Percentiles rank a stretch among this genome's conserved stretches.
phyloP scores from a whole-genome alignment of 75 land plant genomes.

The Chamaecyparis obtusa region DNA sequence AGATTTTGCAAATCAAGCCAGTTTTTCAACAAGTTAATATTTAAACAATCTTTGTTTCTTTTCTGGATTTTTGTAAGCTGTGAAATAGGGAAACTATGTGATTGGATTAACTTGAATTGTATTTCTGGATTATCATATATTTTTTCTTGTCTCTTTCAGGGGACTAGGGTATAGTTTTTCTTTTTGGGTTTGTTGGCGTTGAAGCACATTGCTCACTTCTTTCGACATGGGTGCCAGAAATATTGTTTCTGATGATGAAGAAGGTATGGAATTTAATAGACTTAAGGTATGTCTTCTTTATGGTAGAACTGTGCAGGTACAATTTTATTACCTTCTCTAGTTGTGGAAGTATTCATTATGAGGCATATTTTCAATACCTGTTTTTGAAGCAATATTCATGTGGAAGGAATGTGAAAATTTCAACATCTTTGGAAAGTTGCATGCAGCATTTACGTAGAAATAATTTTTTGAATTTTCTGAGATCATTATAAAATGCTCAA shows the following conservation, averaged over 20 bases:
- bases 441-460: background rate
- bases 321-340: background rate
- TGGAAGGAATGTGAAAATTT: background rate
- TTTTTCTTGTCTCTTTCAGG: background rate
- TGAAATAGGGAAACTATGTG: background rate
- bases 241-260: slow-evolving; percentile 4
- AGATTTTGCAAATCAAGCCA: background rate
- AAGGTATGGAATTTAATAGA: slow-evolving; percentile 1
- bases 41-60: no score
- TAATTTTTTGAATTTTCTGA: background rate
- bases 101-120: background rate
- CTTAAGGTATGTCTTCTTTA: no score
- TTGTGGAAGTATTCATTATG: background rate
- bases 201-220: background rate
- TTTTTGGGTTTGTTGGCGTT: background rate
- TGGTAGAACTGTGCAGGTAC: background rate
- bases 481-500: background rate
- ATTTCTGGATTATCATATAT: background rate
- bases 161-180: background rate
- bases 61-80: background rate
- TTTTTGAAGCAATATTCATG: background rate
- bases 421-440: background rate
- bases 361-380: background rate
- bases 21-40: no score
- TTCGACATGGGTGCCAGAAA: background rate